These are phyloP conservation scores for Fusarium camptoceras DNA, from an alignment of 2,329 filamentous ascomycete genomes.

Conservation along the genomic window DNA sequence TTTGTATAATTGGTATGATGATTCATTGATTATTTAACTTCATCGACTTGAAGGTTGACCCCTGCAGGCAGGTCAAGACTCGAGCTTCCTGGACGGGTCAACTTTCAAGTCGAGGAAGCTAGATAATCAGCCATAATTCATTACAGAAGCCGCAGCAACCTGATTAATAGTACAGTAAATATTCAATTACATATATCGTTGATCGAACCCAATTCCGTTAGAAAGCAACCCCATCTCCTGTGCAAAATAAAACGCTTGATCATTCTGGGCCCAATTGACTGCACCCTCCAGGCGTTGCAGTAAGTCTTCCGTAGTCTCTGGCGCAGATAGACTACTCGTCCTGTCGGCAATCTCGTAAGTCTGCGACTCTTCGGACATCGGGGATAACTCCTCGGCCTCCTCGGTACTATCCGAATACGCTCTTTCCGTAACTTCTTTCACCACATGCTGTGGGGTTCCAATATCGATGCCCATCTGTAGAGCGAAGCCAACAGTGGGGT, in stretches of 20 bases:
- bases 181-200: background rate
- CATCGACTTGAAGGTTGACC: no score
- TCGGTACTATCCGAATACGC: background rate
- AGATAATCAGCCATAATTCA: background rate
- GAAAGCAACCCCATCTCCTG: slow-evolving; percentile 19
- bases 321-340: background rate
- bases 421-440: background rate
- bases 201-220: background rate
- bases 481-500: slow-evolving; percentile 29
- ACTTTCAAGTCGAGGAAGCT: no score
- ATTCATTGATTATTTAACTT: no score
- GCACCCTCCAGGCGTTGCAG: slow-evolving; percentile 10
- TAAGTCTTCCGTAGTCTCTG: slow-evolving; percentile 8
- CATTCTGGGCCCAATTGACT: slow-evolving; percentile 23
- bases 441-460: accelerated
- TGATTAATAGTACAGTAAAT: background rate
- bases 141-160: background rate
- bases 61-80: no score
- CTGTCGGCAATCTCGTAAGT: background rate
- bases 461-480: slow-evolving; percentile 35
- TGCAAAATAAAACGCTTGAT: slow-evolving; percentile 24
- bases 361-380: background rate
- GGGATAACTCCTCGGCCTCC: background rate
- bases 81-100: no score
- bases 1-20: no score